These are phyloP conservation scores for Plasmopara muralis DNA, from an alignment of 352 stramenopile genomes.

Conservation along the genomic window DNA sequence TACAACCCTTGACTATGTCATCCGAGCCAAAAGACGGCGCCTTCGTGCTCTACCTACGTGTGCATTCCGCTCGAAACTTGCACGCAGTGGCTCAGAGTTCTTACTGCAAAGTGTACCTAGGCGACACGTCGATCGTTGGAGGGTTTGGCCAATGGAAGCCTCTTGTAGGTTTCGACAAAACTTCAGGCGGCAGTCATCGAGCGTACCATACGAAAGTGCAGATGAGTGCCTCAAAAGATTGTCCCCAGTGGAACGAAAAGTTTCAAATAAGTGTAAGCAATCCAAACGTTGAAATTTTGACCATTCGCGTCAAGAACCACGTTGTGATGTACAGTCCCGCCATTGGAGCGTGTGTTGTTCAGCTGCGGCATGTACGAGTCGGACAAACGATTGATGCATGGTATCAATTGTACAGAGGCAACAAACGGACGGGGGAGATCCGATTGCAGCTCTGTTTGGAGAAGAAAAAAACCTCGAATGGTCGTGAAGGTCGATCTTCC, in stretches of 20 bases:
- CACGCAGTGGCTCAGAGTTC: constrained; percentile 32
- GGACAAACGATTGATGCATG: constrained; percentile 43
- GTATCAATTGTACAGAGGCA: constrained; percentile 50
- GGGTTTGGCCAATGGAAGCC: constrained; percentile 25
- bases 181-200: constrained; percentile 24
- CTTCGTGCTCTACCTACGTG: constrained; percentile 59
- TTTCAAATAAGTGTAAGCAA: constrained; percentile 52
- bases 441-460: constrained; percentile 50
- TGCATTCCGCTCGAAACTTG: constrained; percentile 55
- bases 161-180: constrained; percentile 8
- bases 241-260: constrained; percentile 74
- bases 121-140: constrained; percentile 39
- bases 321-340: constrained; percentile 55
- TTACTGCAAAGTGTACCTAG: constrained; percentile 74
- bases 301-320: constrained; percentile 69
- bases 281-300: constrained; percentile 44
- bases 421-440: constrained; percentile 33
- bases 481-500: constrained; percentile 4
- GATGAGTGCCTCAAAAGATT: constrained; percentile 19
- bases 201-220: constrained; percentile 58
- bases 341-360: constrained; percentile 52
- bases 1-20: constrained; percentile 7
- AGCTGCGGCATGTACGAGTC: constrained; percentile 42
- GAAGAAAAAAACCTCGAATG: constrained; percentile 5
- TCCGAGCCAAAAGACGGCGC: constrained; percentile 11